Evolutionary conservation across 768 basidiomycete species (phyloP), one percentile per base, ranked within the genome.

Genomic region (Cubamyces lactineus): DNA sequence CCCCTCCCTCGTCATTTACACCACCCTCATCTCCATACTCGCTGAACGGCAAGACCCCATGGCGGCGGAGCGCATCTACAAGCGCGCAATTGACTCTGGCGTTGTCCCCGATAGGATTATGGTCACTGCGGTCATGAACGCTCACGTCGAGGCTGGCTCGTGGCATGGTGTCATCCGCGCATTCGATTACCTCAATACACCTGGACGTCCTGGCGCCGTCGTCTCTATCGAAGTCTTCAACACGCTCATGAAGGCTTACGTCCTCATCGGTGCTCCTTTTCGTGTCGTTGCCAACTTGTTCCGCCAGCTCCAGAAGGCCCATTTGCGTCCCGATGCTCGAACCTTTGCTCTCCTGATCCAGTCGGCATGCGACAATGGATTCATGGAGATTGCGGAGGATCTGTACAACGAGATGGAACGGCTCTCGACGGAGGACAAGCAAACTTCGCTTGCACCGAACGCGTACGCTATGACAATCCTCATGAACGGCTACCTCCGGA

Each of bases 231-330:
- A 85, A 51, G 80, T 88, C 53, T 88, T 86, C 74, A 94, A 94
- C 72, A 85, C 85, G 24, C 80, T 97, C 24, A 76, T 96, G 66
- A 92, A 92, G 74, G 92, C 93, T 2, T 90, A 92, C 69, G 84
- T 96, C 55, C 78, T 89, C 49, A 82, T 92, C 39, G 92, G 90
- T 24, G 85, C 92, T 2, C 93, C 95, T 0, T 91, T 89, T 66
- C 72, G 74, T 34, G 72, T 84, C 26, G 87, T 94, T 42, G 76
- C 84, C 26, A 72, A 76, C 4, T 69, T 92, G 39, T 94, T 94
- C 74, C 76, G 79, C 46, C 80, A 78, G 55, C 75, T 93, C 58
- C 73, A 78, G 59, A 68, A 75, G 40, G 71, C 77, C 7, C 81
- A 82, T 3, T 70, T 88, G 16, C 78, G 78, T 41, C 89, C 92